phyloP scores from a whole-genome alignment of 306 rosid genomes.

The Astragalus glycyphyllos region DNA sequence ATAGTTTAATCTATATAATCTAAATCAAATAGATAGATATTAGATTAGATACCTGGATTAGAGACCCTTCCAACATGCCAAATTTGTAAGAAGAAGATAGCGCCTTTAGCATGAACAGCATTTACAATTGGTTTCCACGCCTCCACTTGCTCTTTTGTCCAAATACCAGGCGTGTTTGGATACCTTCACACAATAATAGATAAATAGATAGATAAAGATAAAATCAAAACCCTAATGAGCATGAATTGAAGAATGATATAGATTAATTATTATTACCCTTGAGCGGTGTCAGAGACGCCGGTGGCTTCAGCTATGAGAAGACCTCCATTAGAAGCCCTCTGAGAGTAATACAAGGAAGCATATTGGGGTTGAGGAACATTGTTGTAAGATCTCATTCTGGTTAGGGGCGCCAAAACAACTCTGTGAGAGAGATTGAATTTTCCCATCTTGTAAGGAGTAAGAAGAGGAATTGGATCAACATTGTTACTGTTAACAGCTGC shows the following conservation, averaged over 20 bases:
- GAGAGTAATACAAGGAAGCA: constrained; percentile 22
- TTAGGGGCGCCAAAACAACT: constrained; percentile 28
- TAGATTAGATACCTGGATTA: constrained; percentile 33
- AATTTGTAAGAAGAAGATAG: constrained; percentile 61
- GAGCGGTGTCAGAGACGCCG: constrained; percentile 44
- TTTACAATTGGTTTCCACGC: constrained; percentile 61
- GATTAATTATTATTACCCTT: constrained; percentile 13
- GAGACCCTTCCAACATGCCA: constrained; percentile 62
- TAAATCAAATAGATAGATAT: background rate
- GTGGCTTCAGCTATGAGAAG: constrained; percentile 40
- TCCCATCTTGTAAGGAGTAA: constrained; percentile 44
- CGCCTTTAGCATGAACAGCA: constrained; percentile 67
- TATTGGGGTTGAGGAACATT: constrained; percentile 31
- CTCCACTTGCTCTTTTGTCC: constrained; percentile 59
- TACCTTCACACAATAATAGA: constrained; percentile 34
- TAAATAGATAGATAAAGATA: too few relatives aligned
- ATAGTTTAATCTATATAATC: background rate
- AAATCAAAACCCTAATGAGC: background rate
- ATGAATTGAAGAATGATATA: too few relatives aligned
- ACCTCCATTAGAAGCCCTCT: constrained; percentile 19
- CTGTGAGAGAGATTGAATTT: constrained; percentile 43
- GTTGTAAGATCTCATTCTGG: constrained; percentile 23
- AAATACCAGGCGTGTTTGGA: constrained; percentile 54
- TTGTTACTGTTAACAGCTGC: background rate
- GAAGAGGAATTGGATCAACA: constrained; percentile 9